A percentile compares a stretch with the other conserved stretches of the same genome.
phyloP scores from a whole-genome alignment of 192 early-diverging fungal genomes.

The Coemansia sp. region DNA sequence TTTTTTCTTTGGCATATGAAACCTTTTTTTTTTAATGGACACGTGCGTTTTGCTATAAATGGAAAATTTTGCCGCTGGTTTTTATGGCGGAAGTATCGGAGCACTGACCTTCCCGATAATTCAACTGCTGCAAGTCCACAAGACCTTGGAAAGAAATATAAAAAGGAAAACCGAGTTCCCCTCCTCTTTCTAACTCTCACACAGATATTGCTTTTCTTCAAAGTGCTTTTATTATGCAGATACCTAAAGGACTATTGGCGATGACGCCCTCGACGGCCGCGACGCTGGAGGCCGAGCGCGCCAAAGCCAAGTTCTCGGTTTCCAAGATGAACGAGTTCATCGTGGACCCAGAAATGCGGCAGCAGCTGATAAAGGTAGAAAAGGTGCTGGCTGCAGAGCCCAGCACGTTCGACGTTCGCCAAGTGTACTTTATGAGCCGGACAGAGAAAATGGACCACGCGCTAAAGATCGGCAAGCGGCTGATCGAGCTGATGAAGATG shows the following conservation, averaged over 20 bases:
- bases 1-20: background rate
- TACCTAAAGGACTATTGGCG: conserved; percentile 30
- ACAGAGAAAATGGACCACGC: conserved; percentile 64
- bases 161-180: no score
- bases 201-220: background rate
- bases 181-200: background rate
- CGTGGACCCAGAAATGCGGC: conserved; percentile 63
- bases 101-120: no score
- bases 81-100: no score
- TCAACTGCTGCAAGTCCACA: no score
- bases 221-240: conserved; percentile 20
- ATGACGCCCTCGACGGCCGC: conserved; percentile 41
- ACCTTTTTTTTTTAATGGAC: background rate
- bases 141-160: no score
- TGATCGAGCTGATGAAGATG: conserved; percentile 60
- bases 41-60: no score
- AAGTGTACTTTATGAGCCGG: conserved; percentile 71
- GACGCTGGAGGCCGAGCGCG: conserved; percentile 64
- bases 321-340: conserved; percentile 66
- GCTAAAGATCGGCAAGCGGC: conserved; percentile 59
- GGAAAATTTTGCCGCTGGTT: no score
- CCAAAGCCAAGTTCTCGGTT: conserved; percentile 62
- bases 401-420: conserved; percentile 63
- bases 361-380: conserved; percentile 58
- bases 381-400: conserved; percentile 65